Evolutionary conservation across 345 rosid species (phyloP), one percentile per base, ranked within the genome.

Genomic region (Xanthoceras sorbifolium): DNA sequence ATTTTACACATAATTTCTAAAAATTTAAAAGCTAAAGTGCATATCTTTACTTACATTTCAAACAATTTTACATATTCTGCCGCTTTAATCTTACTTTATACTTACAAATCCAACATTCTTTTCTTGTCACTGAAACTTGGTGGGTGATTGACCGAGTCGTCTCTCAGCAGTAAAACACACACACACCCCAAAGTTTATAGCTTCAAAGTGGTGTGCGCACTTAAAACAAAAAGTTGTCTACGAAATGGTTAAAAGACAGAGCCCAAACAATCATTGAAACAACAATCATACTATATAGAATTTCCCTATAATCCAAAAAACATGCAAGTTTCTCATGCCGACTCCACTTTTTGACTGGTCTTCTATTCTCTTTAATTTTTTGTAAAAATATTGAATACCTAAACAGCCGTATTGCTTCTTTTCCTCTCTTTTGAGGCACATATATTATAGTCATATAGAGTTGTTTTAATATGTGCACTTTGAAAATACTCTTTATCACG

Each of bases 261-360:
- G 44, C 66, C 34, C 65, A 54, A 62, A 69, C 82, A 75, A 82
- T 84, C 78, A 82, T 80, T 70, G 67, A 84, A 73, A 83, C 77
- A 44, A 23, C 70, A 78, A 50, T 78, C 78, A 78, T 72, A 75
- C 71, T 80, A 72, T 64, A 71, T 57, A 72, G 42, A 79, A 79
- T 34, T 74, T 70, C 68, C 73, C 74, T 68, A 72, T 79, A 60
- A 83, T 71, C 75, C 17, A 69, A 26, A 52, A 57, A 57, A 57
- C 75, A 55, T 34, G 59, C 22, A 23, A 14, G 11, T 69, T 29
- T 83, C 80, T 74, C 67, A 76, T 67, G 81, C 76, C 73, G 57
- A 29, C 18, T 69, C 77, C 70, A 67, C 72, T 86, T 83, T 86
- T 88, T 88, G 89, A 88, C 89, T 65, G 84, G 82, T 83, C 87